Evolutionary conservation across 2,329 filamentous ascomycete genomes (phyloP).

Genomic region (Fusarium pseudoanthophilum): DNA sequence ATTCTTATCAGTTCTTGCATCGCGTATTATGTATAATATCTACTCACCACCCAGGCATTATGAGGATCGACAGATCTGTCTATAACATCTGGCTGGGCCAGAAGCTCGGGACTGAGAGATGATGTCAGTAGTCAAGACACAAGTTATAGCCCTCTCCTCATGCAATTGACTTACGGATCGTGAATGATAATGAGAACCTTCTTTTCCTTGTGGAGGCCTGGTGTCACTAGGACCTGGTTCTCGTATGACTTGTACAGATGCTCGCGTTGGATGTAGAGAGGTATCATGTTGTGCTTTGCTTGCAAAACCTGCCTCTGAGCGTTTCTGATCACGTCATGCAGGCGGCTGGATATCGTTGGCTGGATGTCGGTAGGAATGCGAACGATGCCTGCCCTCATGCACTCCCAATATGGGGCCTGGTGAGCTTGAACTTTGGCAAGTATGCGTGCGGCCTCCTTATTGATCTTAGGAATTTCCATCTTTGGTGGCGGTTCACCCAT

Average conservation of each 20-base stretch:
- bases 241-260: conserved; percentile 80
- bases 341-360: conserved; percentile 65
- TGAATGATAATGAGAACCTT: conserved; percentile 89
- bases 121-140: conserved; percentile 17
- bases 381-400: conserved; percentile 77
- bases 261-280: conserved; percentile 81
- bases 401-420: conserved; percentile 84
- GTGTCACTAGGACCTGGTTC: conserved; percentile 86
- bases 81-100: conserved; percentile 73
- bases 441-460: conserved; percentile 65
- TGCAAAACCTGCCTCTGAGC: conserved; percentile 79
- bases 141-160: not conserved
- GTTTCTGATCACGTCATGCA: conserved; percentile 83
- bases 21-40: not conserved
- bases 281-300: conserved; percentile 79
- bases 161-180: conserved; percentile 73
- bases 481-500: conserved; percentile 91
- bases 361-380: conserved; percentile 61
- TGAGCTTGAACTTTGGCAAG: conserved; percentile 68
- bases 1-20: conserved; percentile 31
- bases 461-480: conserved; percentile 66
- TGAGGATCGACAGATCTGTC: conserved; percentile 82
- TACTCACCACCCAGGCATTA: conserved; percentile 86
- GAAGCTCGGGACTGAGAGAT: conserved; percentile 69
- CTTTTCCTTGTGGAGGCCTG: conserved; percentile 71